Evolutionary conservation across 148 eudicot species (phyloP).

Genomic region (Rhododendron ferrugineum): DNA sequence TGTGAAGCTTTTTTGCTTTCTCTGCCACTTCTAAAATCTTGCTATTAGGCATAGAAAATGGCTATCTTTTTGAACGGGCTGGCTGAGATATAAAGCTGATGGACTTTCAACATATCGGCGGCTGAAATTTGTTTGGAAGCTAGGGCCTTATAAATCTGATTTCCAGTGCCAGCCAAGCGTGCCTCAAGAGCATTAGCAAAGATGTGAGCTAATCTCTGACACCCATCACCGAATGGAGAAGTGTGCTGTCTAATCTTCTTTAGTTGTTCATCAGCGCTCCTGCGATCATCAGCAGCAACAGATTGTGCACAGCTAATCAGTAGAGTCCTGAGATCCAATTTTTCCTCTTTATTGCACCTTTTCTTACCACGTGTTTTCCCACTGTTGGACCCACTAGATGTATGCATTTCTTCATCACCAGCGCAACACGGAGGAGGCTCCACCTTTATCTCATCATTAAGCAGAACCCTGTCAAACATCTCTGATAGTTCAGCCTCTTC

Average conservation of each 20-base stretch:
- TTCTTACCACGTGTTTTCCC: constrained; percentile 25
- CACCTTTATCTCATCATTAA: neutral
- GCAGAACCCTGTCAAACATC: constrained; percentile 23
- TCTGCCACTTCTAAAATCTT: constrained; percentile 11
- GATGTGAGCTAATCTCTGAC: constrained; percentile 30
- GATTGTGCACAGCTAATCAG: constrained; percentile 48
- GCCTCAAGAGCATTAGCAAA: constrained; percentile 38
- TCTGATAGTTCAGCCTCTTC: constrained; percentile 33
- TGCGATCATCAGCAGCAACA: constrained; percentile 40
- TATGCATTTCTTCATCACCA: neutral
- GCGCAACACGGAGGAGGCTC: neutral
- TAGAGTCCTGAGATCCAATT: constrained; percentile 33
- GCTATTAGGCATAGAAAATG: constrained; percentile 10
- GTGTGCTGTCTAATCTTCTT: constrained; percentile 30
- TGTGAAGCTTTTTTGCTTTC: constrained; percentile 16
- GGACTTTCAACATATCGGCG: constrained; percentile 1
- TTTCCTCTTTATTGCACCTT: constrained; percentile 17
- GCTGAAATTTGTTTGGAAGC: constrained; percentile 16
- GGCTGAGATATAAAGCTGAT: constrained; percentile 15
- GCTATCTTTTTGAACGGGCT: constrained; percentile 16
- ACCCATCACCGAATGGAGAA: constrained; percentile 32
- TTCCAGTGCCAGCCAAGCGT: constrained; percentile 12
- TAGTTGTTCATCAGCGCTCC: constrained; percentile 34
- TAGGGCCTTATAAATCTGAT: constrained; percentile 26
- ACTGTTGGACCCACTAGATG: constrained; percentile 14